Conservation (phyloP, 176 grass and related monocot species). For the Carex scoparia region DNA sequence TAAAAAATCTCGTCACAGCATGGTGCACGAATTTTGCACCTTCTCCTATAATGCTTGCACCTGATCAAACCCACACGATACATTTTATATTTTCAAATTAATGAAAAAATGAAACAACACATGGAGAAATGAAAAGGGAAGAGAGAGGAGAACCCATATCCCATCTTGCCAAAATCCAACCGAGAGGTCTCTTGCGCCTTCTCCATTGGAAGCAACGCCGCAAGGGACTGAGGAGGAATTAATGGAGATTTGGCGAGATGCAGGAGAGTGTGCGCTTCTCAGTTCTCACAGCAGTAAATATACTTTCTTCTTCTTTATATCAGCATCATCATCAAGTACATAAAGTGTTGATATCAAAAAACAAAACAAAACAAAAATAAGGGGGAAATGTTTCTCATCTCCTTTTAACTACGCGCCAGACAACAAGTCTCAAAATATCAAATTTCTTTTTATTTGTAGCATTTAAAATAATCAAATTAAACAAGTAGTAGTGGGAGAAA, state of each 20-base stretch:
- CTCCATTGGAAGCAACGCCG: conserved; percentile 21
- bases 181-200: conserved; percentile 36
- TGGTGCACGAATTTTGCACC: conserved; percentile 79
- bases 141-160: conserved; percentile 40
- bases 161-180: conserved; percentile 71
- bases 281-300: background rate
- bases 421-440: too few relatives aligned
- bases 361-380: background rate
- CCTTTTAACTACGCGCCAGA: background rate
- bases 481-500: too few relatives aligned
- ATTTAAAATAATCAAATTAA: too few relatives aligned
- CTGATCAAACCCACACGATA: conserved; percentile 26
- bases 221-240: background rate
- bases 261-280: conserved; percentile 1
- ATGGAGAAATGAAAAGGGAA: background rate
- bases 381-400: background rate
- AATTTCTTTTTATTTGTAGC: too few relatives aligned
- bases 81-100: background rate
- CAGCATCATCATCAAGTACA: background rate
- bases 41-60: conserved; percentile 87
- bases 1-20: conserved; percentile 79
- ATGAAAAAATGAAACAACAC: background rate
- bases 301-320: background rate
- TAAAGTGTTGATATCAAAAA: background rate
- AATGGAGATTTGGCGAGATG: conserved; percentile 15